Evolutionary conservation across 192 early-diverging fungal species (phyloP), one percentile per base, ranked within the genome.

Genomic region (Chytriomyces sp.): DNA sequence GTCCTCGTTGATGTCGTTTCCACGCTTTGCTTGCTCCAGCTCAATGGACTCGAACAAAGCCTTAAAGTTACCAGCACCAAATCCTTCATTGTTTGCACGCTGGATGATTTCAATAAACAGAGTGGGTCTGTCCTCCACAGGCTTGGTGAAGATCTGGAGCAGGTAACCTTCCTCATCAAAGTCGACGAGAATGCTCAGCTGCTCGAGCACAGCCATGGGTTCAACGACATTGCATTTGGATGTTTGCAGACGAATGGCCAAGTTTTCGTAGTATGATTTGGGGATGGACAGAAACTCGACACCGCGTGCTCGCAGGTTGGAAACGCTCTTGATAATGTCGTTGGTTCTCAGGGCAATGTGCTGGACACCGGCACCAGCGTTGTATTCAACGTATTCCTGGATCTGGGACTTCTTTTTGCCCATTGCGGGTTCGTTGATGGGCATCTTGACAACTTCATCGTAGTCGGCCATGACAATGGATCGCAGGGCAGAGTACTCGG

Each of bases 91-190:
- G 79, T 95, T 94, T 61, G 92, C 90, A 49, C 97, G 93, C 83
- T 99, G 97, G 80, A 99, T 99, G 79, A 99, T 92, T 83, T 99
- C 97, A 76, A 98, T 88, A 77, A 99, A 99, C 43, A 99, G 86
- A 5, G 97, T 99, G 4, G 97, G 97, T 61, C 97, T 89, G 80
- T 99, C 97, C 86, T 97, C 93, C 16, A 96, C 84, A 16, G 96
- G 96, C 83, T 92, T 92, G 71, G 93, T 94, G 69, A 87, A 88
- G 76, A 97, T 96, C 80, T 97, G 97, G 65, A 99, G 87, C 72
- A 99, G 84, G 82, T 99, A 99, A 10, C 97, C 97, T 60, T 93
- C 89, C 83, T 97, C 95, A 79, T 99, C 97, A 78, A 94, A 98
- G 80, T 99, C 97, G 61, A 97, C 94, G 59, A 99, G 85, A 81